phyloP scores from a whole-genome alignment of 176 grass and related monocot genomes.

The Areca catechu region DNA sequence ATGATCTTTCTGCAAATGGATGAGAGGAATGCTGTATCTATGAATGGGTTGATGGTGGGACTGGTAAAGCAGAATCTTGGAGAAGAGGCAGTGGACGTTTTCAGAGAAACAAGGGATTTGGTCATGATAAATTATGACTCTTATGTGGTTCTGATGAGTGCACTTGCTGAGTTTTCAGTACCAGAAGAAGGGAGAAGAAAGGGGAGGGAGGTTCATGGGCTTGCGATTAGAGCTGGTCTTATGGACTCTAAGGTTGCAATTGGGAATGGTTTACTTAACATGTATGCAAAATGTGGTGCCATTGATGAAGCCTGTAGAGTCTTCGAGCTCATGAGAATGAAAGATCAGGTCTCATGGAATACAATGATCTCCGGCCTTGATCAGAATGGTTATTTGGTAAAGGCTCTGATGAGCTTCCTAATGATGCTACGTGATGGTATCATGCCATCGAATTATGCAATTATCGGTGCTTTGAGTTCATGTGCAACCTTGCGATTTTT shows the following conservation, averaged over 20 bases:
- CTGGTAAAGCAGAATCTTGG: conserved; percentile 49
- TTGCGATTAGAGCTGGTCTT: conserved; percentile 38
- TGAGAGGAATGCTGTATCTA: conserved; percentile 59
- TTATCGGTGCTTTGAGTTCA: conserved; percentile 71
- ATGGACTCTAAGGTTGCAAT: conserved; percentile 38
- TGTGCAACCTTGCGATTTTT: conserved; percentile 47
- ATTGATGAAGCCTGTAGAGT: conserved; percentile 37
- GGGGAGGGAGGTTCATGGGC: conserved; percentile 59
- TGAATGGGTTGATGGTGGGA: conserved; percentile 65
- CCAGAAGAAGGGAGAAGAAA: conserved; percentile 41
- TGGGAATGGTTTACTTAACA: conserved; percentile 64
- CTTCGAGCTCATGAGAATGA: conserved; percentile 39
- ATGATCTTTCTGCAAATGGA: conserved; percentile 47
- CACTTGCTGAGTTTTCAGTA: conserved; percentile 44
- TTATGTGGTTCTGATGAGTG: conserved; percentile 65
- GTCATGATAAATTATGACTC: conserved; percentile 41
- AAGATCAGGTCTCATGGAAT: conserved; percentile 74
- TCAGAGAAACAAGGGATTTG: conserved; percentile 30
- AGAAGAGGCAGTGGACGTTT: conserved; percentile 58
- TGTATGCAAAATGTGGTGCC: conserved; percentile 67
- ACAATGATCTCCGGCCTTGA: conserved; percentile 68
- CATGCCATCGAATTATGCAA: conserved; percentile 48
- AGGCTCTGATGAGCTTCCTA: conserved; percentile 42
- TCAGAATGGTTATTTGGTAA: conserved; percentile 48
- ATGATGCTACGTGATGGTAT: conserved; percentile 43